Evolutionary conservation across 345 rosid species (phyloP).

Genomic region (Boechera retrofracta): DNA sequence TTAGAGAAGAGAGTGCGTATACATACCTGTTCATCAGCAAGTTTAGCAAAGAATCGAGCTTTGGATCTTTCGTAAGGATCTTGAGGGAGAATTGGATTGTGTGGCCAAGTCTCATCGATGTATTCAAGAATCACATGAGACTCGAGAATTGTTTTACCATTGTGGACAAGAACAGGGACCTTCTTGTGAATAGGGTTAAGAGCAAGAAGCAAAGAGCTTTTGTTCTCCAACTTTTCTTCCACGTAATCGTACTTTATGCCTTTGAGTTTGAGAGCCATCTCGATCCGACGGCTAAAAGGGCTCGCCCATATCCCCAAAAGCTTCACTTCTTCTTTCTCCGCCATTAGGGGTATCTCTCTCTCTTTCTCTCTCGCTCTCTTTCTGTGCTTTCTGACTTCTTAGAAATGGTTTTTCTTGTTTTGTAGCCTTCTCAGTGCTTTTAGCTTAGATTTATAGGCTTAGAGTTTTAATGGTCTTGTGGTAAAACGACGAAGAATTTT

Average conservation of each 20-base stretch:
- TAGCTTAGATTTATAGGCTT: constrained; percentile 34
- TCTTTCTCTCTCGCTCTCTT: neutral
- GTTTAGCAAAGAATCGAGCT: constrained; percentile 53
- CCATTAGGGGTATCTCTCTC: constrained; percentile 26
- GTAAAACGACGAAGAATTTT: constrained; percentile 14
- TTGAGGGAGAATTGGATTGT: constrained; percentile 49
- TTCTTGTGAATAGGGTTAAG: constrained; percentile 55
- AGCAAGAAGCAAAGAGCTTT: constrained; percentile 49
- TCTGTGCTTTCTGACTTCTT: neutral
- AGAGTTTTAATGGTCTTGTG: neutral
- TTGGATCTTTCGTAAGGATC: constrained; percentile 53
- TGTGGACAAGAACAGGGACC: constrained; percentile 57
- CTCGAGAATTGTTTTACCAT: constrained; percentile 50
- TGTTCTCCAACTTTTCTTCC: constrained; percentile 47
- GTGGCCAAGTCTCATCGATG: constrained; percentile 56
- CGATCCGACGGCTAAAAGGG: constrained; percentile 49
- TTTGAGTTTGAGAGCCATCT: constrained; percentile 55
- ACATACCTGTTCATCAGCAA: constrained; percentile 47
- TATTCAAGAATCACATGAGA: constrained; percentile 54
- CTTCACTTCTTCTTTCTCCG: constrained; percentile 51
- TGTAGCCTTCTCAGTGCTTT: neutral
- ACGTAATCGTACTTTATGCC: constrained; percentile 51
- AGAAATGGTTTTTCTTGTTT: constrained; percentile 4
- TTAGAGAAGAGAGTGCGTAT: neutral
- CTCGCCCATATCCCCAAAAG: constrained; percentile 54